Percentiles rank a stretch among this genome's conserved stretches.
These are phyloP conservation scores for Pholiota microspora DNA, from an alignment of 768 basidiomycete genomes.

Conservation along the genomic window DNA sequence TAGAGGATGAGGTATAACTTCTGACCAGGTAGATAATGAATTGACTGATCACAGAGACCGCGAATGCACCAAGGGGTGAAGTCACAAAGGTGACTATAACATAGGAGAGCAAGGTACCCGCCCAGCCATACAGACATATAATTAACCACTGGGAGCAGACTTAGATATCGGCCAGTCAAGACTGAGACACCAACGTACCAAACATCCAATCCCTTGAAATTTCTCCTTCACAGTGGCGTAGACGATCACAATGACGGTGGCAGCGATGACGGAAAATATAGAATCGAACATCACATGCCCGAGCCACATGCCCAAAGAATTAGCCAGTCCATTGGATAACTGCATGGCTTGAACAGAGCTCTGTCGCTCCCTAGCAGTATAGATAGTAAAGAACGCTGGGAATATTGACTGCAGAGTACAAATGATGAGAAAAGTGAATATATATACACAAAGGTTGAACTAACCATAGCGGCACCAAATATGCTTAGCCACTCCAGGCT, in stretches of 20 bases:
- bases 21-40: constrained; percentile 69
- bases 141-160: constrained; percentile 56
- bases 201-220: constrained; percentile 69
- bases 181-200: constrained; percentile 30
- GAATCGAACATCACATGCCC: constrained; percentile 78
- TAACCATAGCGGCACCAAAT: constrained; percentile 71
- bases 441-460: constrained; percentile 14
- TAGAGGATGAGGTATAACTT: constrained; percentile 10
- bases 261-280: constrained; percentile 53
- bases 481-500: constrained; percentile 64
- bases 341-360: constrained; percentile 83
- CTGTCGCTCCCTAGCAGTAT: constrained; percentile 70
- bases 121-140: constrained; percentile 64
- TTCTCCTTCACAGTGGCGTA: constrained; percentile 54
- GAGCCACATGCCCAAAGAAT: constrained; percentile 72
- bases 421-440: background rate
- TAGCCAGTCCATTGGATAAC: constrained; percentile 68
- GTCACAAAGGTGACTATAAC: constrained; percentile 50
- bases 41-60: constrained; percentile 66
- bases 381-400: constrained; percentile 78
- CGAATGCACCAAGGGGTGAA: constrained; percentile 73
- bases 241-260: constrained; percentile 63
- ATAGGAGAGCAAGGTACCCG: constrained; percentile 70
- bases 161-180: constrained; percentile 3
- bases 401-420: constrained; percentile 52